phyloP scores from a whole-genome alignment of 805 yeast genomes.

The Cyberlindnera mrakii region DNA sequence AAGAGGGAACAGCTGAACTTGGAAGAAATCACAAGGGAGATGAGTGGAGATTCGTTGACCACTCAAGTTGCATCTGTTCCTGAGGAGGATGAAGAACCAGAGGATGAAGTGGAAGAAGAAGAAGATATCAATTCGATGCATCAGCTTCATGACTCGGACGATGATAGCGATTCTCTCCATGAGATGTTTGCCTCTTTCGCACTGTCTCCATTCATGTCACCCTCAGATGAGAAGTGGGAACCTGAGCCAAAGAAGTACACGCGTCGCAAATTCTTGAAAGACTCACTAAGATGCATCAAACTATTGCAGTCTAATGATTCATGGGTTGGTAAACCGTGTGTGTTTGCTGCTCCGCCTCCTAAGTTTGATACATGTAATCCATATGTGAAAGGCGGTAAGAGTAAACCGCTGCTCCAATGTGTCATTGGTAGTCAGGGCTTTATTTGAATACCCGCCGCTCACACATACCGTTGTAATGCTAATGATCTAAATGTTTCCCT shows the following conservation, averaged over 20 bases:
- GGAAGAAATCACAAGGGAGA: not conserved
- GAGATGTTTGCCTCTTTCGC: slow-evolving; percentile 13
- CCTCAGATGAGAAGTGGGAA: slow-evolving; percentile 34
- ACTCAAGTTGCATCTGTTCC: too few species aligned
- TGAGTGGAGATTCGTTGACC: too few species aligned
- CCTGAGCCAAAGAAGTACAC: slow-evolving; percentile 35
- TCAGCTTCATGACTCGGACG: slow-evolving; percentile 19
- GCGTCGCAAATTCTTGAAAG: slow-evolving; percentile 38
- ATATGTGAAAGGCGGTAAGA: not conserved
- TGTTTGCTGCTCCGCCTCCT: slow-evolving; percentile 4
- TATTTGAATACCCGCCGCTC: not conserved
- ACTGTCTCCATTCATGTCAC: not conserved
- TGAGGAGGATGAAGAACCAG: slow-evolving; percentile 21
- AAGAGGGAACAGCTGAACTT: slow-evolving; percentile 1
- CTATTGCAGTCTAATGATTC: slow-evolving; percentile 45
- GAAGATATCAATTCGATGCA: slow-evolving; percentile 14
- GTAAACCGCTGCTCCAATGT: slow-evolving; percentile 6
- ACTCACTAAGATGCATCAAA: slow-evolving; percentile 51
- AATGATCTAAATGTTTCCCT: too few species aligned
- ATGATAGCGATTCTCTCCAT: slow-evolving; percentile 8
- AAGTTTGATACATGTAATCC: slow-evolving; percentile 5
- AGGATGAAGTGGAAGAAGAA: slow-evolving; percentile 9
- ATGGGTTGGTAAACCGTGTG: slow-evolving; percentile 42
- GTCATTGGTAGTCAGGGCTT: slow-evolving; percentile 10
- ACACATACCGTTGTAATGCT: too few species aligned